These are phyloP conservation scores for Neophaeococcomyces mojaviensis DNA, from an alignment of 2,329 filamentous ascomycete genomes.

Conservation along the genomic window DNA sequence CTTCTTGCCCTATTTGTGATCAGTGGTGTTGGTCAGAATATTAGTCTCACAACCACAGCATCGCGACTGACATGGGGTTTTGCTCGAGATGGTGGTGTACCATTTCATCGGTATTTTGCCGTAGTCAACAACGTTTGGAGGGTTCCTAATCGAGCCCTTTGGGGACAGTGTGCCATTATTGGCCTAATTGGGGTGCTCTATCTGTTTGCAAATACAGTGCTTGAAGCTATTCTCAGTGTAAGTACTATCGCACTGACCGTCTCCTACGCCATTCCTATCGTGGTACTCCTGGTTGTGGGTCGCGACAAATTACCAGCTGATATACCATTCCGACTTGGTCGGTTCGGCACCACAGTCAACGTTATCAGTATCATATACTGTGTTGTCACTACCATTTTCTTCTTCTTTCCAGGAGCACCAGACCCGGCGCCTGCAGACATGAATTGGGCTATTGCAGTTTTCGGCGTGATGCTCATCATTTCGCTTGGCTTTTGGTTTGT, in stretches of 20 bases:
- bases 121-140: conserved; percentile 16
- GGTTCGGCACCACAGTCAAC: conserved; percentile 16
- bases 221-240: conserved; percentile 14
- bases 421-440: conserved; percentile 43
- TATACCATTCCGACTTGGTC: conserved; percentile 16
- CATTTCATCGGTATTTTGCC: conserved; percentile 14
- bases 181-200: conserved; percentile 26
- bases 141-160: conserved; percentile 23
- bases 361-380: conserved; percentile 23
- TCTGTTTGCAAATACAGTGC: conserved; percentile 27
- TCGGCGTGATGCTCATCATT: conserved; percentile 48
- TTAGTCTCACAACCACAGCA: conserved; percentile 29
- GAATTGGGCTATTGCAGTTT: conserved; percentile 53
- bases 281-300: conserved; percentile 23
- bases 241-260: conserved; percentile 14
- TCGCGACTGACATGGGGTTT: conserved; percentile 28
- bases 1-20: conserved; percentile 29
- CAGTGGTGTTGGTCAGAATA: conserved; percentile 44
- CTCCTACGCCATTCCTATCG: conserved; percentile 26
- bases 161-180: conserved; percentile 19
- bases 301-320: conserved; percentile 16
- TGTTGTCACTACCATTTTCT: conserved; percentile 26
- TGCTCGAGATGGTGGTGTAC: conserved; percentile 23
- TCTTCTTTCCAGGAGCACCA: conserved; percentile 34
- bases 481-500: conserved; percentile 46